Percentiles rank a stretch among this genome's conserved stretches.
Evolutionary conservation across 2,329 filamentous ascomycete species (phyloP).

Genomic region (Colletotrichum sp.): DNA sequence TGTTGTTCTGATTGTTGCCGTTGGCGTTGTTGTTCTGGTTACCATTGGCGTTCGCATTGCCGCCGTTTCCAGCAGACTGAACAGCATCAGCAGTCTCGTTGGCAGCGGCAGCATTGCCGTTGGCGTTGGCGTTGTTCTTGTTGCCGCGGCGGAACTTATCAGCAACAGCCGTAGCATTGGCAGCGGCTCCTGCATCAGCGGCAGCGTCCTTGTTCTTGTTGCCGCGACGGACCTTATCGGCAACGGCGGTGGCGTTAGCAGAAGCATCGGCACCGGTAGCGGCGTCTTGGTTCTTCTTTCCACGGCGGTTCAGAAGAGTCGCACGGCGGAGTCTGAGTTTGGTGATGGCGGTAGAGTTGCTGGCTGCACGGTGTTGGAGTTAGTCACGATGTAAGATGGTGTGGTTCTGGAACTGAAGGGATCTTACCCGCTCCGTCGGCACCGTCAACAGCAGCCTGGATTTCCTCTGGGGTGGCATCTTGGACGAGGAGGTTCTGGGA

Average conservation of each 20-base stretch:
- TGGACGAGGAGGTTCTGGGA: conserved; percentile 55
- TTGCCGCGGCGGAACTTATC: not conserved
- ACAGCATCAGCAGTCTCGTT: not conserved
- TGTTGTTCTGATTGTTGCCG: conserved; percentile 19
- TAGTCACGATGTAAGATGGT: not conserved
- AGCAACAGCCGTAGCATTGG: not conserved
- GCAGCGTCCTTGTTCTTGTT: not conserved
- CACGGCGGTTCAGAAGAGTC: not conserved
- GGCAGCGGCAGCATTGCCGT: conserved; percentile 2
- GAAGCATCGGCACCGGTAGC: not conserved
- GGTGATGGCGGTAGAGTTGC: not conserved
- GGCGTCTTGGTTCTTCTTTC: not conserved
- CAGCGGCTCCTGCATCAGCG: not conserved
- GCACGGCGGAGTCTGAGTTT: not conserved
- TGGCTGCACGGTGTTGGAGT: not conserved
- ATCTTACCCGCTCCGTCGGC: conserved; percentile 5
- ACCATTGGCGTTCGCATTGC: conserved; percentile 13
- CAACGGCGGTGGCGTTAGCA: not conserved
- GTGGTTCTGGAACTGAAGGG: too few relatives aligned
- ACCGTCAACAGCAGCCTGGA: conserved; percentile 50
- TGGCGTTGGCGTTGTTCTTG: not conserved
- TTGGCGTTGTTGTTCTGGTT: conserved; percentile 45
- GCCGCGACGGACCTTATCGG: not conserved
- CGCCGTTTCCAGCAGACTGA: not conserved
- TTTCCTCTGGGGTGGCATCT: conserved; percentile 57